Percentiles rank a stretch among this genome's conserved stretches.
phyloP scores from a whole-genome alignment of 345 rosid genomes.

The Corchorus olitorius region DNA sequence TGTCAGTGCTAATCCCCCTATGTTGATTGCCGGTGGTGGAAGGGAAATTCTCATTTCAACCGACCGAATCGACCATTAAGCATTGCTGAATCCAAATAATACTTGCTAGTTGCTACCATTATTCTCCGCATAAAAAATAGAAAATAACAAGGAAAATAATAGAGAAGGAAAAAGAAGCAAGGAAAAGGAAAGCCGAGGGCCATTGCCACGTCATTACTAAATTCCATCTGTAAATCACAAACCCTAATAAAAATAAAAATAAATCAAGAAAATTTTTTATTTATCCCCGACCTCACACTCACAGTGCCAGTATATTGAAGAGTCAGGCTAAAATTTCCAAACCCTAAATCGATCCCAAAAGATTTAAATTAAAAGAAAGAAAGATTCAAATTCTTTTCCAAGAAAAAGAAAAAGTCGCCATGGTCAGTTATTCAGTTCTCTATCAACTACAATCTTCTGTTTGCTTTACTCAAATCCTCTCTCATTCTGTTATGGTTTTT shows the following conservation, averaged over 20 bases:
- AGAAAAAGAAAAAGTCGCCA: neutral
- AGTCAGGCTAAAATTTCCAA: neutral
- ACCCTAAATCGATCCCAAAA: neutral
- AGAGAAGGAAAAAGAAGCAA: no score
- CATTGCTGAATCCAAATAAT: no score
- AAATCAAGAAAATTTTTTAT: no score
- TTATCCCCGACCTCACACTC: neutral
- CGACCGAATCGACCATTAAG: no score
- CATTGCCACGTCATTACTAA: neutral
- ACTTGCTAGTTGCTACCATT: no score
- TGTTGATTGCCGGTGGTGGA: no score
- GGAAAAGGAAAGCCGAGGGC: no score
- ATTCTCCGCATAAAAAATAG: no score
- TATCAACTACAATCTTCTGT: neutral
- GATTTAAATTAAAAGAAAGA: neutral
- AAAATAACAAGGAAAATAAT: no score
- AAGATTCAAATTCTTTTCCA: neutral
- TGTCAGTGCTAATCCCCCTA: no score
- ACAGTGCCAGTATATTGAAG: neutral
- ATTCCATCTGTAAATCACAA: no score
- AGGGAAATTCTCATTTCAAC: no score
- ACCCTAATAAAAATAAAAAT: neutral
- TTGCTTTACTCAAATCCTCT: neutral
- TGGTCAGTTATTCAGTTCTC: slow-evolving; percentile 23
- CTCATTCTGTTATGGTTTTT: neutral